Base-by-base conservation (phyloP, 2,329 filamentous ascomycete species). In the Clarireedia paspali region DNA sequence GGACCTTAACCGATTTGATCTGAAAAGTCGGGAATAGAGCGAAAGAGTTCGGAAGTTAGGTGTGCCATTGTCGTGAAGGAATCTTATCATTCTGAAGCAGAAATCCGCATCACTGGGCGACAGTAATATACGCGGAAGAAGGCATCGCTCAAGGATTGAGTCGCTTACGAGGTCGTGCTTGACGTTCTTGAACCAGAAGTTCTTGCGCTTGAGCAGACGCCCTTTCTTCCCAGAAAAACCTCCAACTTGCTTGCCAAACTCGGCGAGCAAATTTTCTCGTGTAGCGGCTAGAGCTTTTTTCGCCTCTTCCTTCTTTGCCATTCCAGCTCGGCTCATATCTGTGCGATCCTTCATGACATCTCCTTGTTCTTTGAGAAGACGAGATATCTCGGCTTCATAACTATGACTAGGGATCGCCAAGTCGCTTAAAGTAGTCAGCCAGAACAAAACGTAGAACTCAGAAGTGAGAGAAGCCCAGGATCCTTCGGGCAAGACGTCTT, bases 51-150 rank as follows among this genome's bases (percentile, higher is more conserved):
- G 86, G 74, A 99, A 97, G 59, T 90, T 89, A 0, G 90, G 86
- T 0, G 90, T 87, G 20, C 89, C 89, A 58, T 84, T 87, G 57
- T 86, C 85, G 70, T 99, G 94, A 53, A 99, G 79, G 65, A 89
- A 89, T 66, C 89, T 91, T 67, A 97, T 76, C 74, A 97, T 86
- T 62, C 85, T 83, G 72, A 91, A 95, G 55, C 84, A 87, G 73
- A 89, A 99, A 63, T 95, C 89, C 0, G 92, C 89, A 69, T 99
- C 94, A 50, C 88, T 80, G 1, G 90, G 83, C 0, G 91, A 96
- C 30, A 96, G 76, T 26, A 94, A 79, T 17, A 95, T 78, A 44
- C 94, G 86, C 9, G 94, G 94, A n/a, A 97, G 72, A 62, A 99
- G 84, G 68, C 94, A 99, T 64, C 95, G 86, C 71, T 97, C 91